Evolutionary conservation across 768 basidiomycete species (phyloP), one percentile per base, ranked within the genome.

Genomic region (Filobasidium wieringae): DNA sequence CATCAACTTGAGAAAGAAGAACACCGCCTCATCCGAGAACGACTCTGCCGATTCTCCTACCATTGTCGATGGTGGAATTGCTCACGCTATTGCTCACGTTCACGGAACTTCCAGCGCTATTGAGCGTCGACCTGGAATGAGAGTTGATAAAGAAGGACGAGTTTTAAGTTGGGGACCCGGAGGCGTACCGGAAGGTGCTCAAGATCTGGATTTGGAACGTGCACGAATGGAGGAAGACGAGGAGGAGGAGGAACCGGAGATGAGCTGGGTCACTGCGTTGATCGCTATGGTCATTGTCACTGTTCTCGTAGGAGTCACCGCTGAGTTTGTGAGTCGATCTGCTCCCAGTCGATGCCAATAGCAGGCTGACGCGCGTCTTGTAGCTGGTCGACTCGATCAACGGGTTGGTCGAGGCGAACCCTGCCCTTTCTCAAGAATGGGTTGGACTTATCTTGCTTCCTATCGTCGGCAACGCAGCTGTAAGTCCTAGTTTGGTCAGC

Each of bases 361-460:
- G 43, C 24, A 34, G 27, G 34, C 52, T 53, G 26, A 39, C n/a
- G 33, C 17, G 6, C 11, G 2, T 22, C n/a, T 37, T 53, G 5
- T 14, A 47, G 43, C 34, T 56, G 4, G 88, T 96, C 4, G 82
- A 80, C 65, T 87, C 87, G 3, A 92, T 95, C 63, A 76, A 80
- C 60, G 87, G 87, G 12, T 68, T 96, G 34, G 85, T 86, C 0
- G 66, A 64, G 0, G 66, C 66, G 0, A 82, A 82, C 24, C 71
- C 71, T 2, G 15, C 26, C 7, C 84, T 97, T 55, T 80, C 77
- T 58, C 80, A 81, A 60, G 87, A 86, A 70, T 97, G 90, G 68
- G 84, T 95, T 60, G 91, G 87, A 12, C 73, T 95, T 33, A 88
- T 97, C 64, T 77, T 97, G 14, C 79, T 97, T 7, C 93, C 93